Evolutionary conservation across 2,329 filamentous ascomycete genomes (phyloP).

Genomic region (Claviceps purpurea): DNA sequence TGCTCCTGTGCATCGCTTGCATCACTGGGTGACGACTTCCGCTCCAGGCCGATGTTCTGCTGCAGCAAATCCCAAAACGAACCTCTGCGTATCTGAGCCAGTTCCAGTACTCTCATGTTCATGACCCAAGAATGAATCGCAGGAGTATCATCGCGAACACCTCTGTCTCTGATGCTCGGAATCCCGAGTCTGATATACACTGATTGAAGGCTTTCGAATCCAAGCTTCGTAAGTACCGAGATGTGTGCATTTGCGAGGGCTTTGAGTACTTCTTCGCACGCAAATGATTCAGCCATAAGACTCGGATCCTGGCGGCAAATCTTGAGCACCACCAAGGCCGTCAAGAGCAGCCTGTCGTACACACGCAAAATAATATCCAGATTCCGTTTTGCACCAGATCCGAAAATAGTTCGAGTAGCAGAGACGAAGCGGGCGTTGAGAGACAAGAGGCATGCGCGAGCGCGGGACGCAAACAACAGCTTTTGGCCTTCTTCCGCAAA

Average conservation of each 20-base stretch:
- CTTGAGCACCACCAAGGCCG: slow-evolving; percentile 24
- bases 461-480: slow-evolving; percentile 29
- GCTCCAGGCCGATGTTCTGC: slow-evolving; percentile 24
- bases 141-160: slow-evolving; percentile 34
- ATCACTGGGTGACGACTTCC: slow-evolving; percentile 17
- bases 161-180: slow-evolving; percentile 32
- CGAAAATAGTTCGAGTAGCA: slow-evolving; percentile 5
- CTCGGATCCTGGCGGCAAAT: slow-evolving; percentile 26
- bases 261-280: slow-evolving; percentile 36
- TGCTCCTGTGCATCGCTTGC: slow-evolving; percentile 29
- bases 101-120: slow-evolving; percentile 39
- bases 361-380: slow-evolving; percentile 11
- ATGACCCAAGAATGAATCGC: slow-evolving; percentile 44
- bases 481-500: slow-evolving; percentile 21
- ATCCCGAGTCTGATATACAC: slow-evolving; percentile 36
- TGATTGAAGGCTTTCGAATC: slow-evolving; percentile 28
- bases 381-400: neutral
- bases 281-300: slow-evolving; percentile 23
- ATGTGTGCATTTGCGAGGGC: slow-evolving; percentile 25
- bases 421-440: slow-evolving; percentile 23
- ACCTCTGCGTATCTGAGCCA: slow-evolving; percentile 33
- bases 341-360: slow-evolving; percentile 18
- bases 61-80: slow-evolving; percentile 50
- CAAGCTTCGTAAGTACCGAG: slow-evolving; percentile 26
- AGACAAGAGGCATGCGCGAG: slow-evolving; percentile 27